Evolutionary conservation across 345 rosid species (phyloP), one percentile per base, ranked within the genome.

Genomic region (Eucalyptus regnans): DNA sequence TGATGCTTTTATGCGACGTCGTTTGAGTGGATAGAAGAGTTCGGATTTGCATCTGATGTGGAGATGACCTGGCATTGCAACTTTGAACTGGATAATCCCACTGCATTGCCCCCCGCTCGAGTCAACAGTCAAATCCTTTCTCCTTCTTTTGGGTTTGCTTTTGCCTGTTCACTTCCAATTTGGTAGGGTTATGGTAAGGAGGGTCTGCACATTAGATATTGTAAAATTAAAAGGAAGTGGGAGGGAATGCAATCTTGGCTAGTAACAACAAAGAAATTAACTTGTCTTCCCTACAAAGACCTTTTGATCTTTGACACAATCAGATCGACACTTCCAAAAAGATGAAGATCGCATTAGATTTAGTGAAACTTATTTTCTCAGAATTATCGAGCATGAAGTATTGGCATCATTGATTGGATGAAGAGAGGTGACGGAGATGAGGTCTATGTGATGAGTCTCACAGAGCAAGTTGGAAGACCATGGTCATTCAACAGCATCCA

Each of bases 1-100:
- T 54, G 41, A 13, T 11, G 86, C 27, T 29, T 5, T 29, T 12
- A 29, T 62, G 31, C 68, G 68, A 62, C 68, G 68, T 29, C 33
- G 68, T 62, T 6, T 0, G 7, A 13, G 7, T 0, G 3, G 68
- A 3, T 27, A 1, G 0, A 7, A 13, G 31, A 62, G 33, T 12
- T 6, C 9, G 33, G 68, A 62, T 62, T 27, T 29, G 68, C 68
- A 29, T 62, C 68, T 62, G 68, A 62, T 33, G 68, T 62, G 68
- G 68, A 62, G 71, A 60, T 60, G 31, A 60, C 8, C 31, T 60
- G 16, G 31, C 66, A 60, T 60, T 27, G 66, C 66, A 6, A 27
- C 7, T 27, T 12, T 12, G 66, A 60, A 60, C 16, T 27, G 31
- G 68, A 62, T 29, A 62, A 62, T 62, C 13, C 16, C 33, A 29